phyloP scores from a whole-genome alignment of 208 protist species.

The Leishmania martiniquensis region DNA sequence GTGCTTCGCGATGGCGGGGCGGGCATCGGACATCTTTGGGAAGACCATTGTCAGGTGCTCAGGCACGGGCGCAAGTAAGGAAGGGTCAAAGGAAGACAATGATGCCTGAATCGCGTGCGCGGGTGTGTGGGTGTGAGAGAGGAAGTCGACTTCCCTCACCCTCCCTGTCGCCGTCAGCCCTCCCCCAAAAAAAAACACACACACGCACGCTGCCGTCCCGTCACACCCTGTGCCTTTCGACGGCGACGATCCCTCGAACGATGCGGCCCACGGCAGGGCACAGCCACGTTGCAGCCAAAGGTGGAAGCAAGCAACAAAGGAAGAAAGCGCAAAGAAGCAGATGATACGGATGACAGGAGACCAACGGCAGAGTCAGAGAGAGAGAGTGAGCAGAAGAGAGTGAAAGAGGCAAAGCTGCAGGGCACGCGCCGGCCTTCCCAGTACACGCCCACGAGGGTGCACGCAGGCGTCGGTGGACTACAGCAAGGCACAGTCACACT shows the following conservation, averaged over 20 bases:
- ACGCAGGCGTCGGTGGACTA: not conserved
- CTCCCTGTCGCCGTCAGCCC: no score
- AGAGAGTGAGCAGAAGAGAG: conserved; percentile 1
- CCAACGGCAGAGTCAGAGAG: not conserved
- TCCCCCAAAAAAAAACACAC: no score
- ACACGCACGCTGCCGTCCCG: not conserved
- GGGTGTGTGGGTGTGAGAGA: no score
- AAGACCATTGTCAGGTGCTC: not conserved
- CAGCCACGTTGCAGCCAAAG: not conserved
- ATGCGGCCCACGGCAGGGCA: not conserved
- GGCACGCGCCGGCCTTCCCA: not conserved
- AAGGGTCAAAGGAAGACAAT: not conserved
- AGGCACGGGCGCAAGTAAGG: not conserved
- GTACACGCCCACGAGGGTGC: not conserved
- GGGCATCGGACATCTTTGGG: not conserved
- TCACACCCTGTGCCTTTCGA: not conserved
- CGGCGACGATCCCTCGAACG: not conserved
- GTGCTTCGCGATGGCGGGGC: not conserved
- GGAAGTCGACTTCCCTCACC: not conserved
- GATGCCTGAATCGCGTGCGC: not conserved
- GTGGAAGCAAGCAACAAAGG: not conserved
- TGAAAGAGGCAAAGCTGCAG: not conserved
- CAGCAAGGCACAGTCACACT: not conserved
- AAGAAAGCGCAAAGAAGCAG: conserved; percentile 9
- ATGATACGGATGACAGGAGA: not conserved